phyloP scores from a whole-genome alignment of 805 yeast genomes.

The Candida saitoana region DNA sequence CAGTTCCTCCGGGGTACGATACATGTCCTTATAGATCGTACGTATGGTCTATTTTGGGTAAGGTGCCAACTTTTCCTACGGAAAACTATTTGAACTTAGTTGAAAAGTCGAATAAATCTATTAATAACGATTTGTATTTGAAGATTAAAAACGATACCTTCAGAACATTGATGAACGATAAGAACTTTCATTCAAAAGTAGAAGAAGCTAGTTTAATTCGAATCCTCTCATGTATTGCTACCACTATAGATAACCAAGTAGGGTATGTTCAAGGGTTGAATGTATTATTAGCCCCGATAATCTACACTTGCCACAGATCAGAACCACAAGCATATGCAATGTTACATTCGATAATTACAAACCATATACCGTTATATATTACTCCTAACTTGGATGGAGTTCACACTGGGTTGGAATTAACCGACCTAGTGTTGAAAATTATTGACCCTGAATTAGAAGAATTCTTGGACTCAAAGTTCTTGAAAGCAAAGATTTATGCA shows the following conservation, averaged over 20 bases:
- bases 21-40: slow-evolving; percentile 66
- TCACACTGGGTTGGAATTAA: slow-evolving; percentile 66
- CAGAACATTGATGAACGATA: slow-evolving; percentile 76
- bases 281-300: slow-evolving; percentile 77
- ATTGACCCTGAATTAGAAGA: slow-evolving; percentile 70
- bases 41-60: slow-evolving; percentile 75
- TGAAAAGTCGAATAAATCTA: slow-evolving; percentile 49
- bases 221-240: slow-evolving; percentile 68
- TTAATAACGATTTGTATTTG: slow-evolving; percentile 47
- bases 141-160: slow-evolving; percentile 85
- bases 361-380: slow-evolving; percentile 72
- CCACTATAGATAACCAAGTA: slow-evolving; percentile 29
- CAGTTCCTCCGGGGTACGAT: slow-evolving; percentile 42
- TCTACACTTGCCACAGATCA: slow-evolving; percentile 62
- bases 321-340: slow-evolving; percentile 84
- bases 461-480: slow-evolving; percentile 55
- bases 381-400: slow-evolving; percentile 78
- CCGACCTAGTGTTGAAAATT: slow-evolving; percentile 67
- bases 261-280: slow-evolving; percentile 92
- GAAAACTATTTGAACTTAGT: slow-evolving; percentile 49
- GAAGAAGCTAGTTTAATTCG: slow-evolving; percentile 66
- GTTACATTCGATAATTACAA: slow-evolving; percentile 56
- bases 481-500: slow-evolving; percentile 84
- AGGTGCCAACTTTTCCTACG: slow-evolving; percentile 58
- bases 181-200: slow-evolving; percentile 58